Conservation (phyloP, 2,329 filamentous ascomycete genomes). For the Triangularia setosa region DNA sequence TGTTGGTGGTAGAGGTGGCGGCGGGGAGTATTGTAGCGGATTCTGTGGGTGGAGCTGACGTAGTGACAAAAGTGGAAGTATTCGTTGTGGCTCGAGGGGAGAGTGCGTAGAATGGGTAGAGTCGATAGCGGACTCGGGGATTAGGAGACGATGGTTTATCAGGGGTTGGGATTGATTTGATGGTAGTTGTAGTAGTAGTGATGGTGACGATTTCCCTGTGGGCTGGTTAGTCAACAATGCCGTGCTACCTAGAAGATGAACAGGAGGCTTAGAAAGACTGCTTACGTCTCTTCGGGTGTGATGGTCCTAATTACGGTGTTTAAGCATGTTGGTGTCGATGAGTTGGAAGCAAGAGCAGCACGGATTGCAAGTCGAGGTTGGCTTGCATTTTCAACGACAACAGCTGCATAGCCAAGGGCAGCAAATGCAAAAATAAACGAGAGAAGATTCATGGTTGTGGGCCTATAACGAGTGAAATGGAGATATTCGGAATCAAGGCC, state of each 20-base stretch:
- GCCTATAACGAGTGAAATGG: not conserved
- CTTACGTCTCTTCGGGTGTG: not conserved
- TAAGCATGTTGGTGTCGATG: not conserved
- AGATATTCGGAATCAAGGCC: not conserved
- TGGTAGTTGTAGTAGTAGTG: not conserved
- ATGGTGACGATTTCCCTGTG: not conserved
- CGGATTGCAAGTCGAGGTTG: not conserved
- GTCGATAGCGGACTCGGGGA: not conserved
- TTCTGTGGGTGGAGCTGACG: not conserved
- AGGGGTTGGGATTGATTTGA: not conserved
- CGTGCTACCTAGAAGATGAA: not conserved
- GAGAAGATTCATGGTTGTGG: not conserved
- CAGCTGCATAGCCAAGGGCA: not conserved
- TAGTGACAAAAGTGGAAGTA: not conserved
- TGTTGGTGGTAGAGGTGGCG: not conserved
- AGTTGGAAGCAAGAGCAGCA: not conserved
- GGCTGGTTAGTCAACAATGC: not conserved
- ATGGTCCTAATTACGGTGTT: not conserved
- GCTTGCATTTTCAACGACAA: not conserved
- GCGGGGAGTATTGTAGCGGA: not conserved
- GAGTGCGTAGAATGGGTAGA: not conserved
- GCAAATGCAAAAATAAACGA: not conserved
- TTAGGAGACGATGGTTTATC: not conserved
- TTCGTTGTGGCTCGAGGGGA: not conserved
- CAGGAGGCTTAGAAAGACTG: too few species aligned